phyloP scores from a whole-genome alignment of 148 eudicot genomes.

The Salicornia ramosissima region DNA sequence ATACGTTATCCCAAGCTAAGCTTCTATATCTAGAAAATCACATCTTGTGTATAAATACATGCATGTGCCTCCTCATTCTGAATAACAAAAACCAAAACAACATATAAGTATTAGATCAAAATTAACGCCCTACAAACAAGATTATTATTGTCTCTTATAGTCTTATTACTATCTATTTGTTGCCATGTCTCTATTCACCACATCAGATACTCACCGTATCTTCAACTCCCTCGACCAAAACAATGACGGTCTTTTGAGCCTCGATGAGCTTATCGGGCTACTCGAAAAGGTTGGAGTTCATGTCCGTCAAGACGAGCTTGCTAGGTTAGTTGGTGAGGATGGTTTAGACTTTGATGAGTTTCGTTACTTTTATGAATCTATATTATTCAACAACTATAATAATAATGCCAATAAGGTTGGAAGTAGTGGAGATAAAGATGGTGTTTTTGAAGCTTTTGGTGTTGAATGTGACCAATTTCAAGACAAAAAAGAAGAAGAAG shows the following conservation, averaged over 20 bases:
- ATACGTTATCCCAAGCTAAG: too few species aligned
- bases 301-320: constrained; percentile 32
- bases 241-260: constrained; percentile 47
- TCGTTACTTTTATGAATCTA: constrained; percentile 29
- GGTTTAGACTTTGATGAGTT: constrained; percentile 40
- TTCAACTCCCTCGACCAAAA: constrained; percentile 50
- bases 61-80: too few species aligned
- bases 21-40: too few species aligned
- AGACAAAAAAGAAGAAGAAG: background rate
- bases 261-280: constrained; percentile 44
- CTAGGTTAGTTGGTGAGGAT: constrained; percentile 33
- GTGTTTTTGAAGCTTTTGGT: background rate
- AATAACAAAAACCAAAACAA: too few species aligned
- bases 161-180: background rate
- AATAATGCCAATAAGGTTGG: too few species aligned
- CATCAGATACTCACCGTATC: constrained; percentile 34
- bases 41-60: too few species aligned
- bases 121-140: too few species aligned
- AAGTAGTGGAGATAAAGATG: background rate
- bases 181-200: constrained; percentile 34
- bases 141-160: too few species aligned
- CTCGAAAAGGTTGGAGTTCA: constrained; percentile 35
- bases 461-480: constrained; percentile 4
- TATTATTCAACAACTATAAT: constrained; percentile 9
- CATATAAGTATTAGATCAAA: too few species aligned